Evolutionary conservation across 805 yeast species (phyloP).

Genomic region (Naumovozyma baii): DNA sequence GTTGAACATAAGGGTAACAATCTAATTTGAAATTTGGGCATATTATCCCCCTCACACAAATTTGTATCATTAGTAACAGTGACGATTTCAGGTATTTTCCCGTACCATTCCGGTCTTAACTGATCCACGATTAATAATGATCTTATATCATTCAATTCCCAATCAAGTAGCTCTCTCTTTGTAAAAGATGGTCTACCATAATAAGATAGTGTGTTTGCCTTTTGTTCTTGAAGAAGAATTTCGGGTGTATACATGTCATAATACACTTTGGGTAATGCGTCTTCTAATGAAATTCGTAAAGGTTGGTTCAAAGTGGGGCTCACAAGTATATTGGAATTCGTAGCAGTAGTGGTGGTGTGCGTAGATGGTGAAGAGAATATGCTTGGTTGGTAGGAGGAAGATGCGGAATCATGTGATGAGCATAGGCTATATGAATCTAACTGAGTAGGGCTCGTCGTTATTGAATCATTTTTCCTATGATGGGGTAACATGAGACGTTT

Average conservation of each 20-base stretch:
- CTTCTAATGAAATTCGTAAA: constrained; percentile 28
- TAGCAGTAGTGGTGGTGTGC: constrained; percentile 3
- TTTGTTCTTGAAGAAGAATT: constrained; percentile 23
- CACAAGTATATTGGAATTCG: constrained; percentile 1
- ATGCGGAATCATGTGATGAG: constrained; percentile 5
- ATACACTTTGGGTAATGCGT: constrained; percentile 40
- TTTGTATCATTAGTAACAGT: neutral
- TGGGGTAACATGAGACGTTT: constrained; percentile 12
- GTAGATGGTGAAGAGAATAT: neutral
- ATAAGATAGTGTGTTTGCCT: constrained; percentile 31
- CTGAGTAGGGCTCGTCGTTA: neutral
- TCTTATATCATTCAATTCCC: constrained; percentile 57
- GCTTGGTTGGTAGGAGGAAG: neutral
- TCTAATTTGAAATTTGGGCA: constrained; percentile 33
- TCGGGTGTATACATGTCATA: constrained; percentile 46
- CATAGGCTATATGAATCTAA: constrained; percentile 1
- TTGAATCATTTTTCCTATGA: neutral
- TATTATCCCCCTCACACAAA: neutral
- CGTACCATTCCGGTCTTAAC: constrained; percentile 43
- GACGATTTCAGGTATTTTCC: constrained; percentile 36
- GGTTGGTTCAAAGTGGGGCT: constrained; percentile 2
- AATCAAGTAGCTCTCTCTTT: constrained; percentile 46
- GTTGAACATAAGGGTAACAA: constrained; percentile 42
- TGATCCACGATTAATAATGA: constrained; percentile 44
- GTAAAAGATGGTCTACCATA: constrained; percentile 53